Evolutionary conservation across 805 yeast genomes (phyloP).

Genomic region (Cyberlindnera americana): DNA sequence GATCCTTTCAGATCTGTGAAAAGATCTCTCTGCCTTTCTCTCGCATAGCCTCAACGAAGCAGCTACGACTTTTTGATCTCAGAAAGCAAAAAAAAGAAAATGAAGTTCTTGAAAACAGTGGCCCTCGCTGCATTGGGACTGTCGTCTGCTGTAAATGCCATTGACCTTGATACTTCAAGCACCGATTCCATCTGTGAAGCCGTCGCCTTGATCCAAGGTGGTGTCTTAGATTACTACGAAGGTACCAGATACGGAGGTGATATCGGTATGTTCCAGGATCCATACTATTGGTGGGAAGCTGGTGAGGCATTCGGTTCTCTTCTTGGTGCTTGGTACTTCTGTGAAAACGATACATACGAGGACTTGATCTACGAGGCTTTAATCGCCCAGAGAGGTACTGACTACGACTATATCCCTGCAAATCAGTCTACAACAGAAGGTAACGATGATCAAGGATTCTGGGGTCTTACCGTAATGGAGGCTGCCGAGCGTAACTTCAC

Average conservation of each 20-base stretch:
- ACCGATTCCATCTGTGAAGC: conserved; percentile 52
- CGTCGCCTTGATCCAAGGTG: conserved; percentile 52
- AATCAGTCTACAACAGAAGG: conserved; percentile 68
- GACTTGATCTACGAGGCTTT: conserved; percentile 56
- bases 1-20: too few relatives aligned
- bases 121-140: background rate
- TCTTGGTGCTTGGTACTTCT: conserved; percentile 69
- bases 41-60: too few relatives aligned
- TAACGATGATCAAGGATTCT: conserved; percentile 72
- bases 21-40: too few relatives aligned
- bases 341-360: conserved; percentile 67
- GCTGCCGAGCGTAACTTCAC: conserved; percentile 63
- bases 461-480: conserved; percentile 65
- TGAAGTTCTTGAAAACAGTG: too few relatives aligned
- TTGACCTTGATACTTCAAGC: conserved; percentile 38
- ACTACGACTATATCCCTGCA: conserved; percentile 56
- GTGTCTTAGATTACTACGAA: conserved; percentile 68
- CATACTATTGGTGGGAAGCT: conserved; percentile 92
- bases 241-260: conserved; percentile 63
- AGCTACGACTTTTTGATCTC: too few relatives aligned
- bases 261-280: conserved; percentile 67
- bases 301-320: conserved; percentile 75
- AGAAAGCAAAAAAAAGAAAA: too few relatives aligned
- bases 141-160: conserved; percentile 19
- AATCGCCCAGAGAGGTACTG: conserved; percentile 41